Evolutionary conservation across 169 alveolate genomes (phyloP).

Genomic region (Plasmodium reichenowi): DNA sequence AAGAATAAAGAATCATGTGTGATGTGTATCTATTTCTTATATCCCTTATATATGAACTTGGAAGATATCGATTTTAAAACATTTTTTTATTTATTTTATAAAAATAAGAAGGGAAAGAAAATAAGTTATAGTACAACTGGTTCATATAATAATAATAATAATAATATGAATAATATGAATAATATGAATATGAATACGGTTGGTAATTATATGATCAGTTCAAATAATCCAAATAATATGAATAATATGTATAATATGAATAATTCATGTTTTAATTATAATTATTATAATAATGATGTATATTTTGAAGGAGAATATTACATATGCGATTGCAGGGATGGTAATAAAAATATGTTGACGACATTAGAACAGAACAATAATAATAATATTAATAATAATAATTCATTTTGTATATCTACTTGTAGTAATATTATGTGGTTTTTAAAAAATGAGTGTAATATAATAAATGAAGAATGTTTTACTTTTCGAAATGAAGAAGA

Average conservation of each 20-base stretch:
- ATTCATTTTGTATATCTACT: neutral
- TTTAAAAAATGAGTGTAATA: conserved; percentile 34
- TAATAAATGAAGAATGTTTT: conserved; percentile 27
- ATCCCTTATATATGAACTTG: conserved; percentile 39
- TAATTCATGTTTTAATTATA: too few relatives aligned
- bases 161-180: too few relatives aligned
- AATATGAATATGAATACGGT: too few relatives aligned
- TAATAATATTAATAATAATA: neutral
- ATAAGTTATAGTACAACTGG: neutral
- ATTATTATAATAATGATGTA: too few relatives aligned
- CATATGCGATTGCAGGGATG: too few relatives aligned
- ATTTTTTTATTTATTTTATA: conserved; percentile 42
- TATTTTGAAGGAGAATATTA: too few relatives aligned
- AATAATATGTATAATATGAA: too few relatives aligned
- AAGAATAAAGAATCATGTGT: conserved; percentile 26
- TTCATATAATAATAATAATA: neutral
- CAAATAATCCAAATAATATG: too few relatives aligned
- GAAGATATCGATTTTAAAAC: conserved; percentile 47
- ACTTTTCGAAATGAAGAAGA: conserved; percentile 44
- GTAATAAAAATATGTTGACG: too few relatives aligned
- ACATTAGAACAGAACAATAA: neutral
- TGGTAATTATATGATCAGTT: too few relatives aligned
- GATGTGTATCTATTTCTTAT: conserved; percentile 48
- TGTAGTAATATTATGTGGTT: conserved; percentile 23
- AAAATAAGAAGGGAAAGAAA: conserved; percentile 11